Conservation (phyloP, 495 filamentous ascomycete genomes). For the Aspergillus taichungensis region DNA sequence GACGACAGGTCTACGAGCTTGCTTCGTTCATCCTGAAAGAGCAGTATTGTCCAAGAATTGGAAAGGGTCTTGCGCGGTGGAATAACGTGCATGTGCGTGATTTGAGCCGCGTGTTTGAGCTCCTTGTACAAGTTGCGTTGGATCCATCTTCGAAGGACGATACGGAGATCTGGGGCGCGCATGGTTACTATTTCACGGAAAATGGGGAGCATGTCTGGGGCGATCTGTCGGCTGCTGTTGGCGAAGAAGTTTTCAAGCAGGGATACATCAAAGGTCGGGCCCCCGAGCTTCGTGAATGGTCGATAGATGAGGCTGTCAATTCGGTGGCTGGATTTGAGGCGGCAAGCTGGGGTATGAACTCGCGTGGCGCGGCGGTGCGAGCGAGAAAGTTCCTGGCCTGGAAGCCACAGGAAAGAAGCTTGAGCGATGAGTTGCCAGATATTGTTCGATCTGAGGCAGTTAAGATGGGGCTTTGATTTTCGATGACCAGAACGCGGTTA, state of each 20-base stretch:
- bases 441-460: conserved; percentile 23
- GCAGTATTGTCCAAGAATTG: conserved; percentile 51
- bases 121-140: conserved; percentile 53
- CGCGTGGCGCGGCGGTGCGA: conserved; percentile 44
- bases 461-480: neutral
- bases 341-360: conserved; percentile 48
- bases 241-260: conserved; percentile 46
- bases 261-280: conserved; percentile 47
- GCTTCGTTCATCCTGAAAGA: conserved; percentile 43
- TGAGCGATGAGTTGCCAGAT: conserved; percentile 44
- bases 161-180: conserved; percentile 54
- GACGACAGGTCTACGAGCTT: conserved; percentile 52
- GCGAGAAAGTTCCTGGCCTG: conserved; percentile 54
- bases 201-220: conserved; percentile 62
- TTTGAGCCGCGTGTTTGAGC: conserved; percentile 50
- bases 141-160: conserved; percentile 25
- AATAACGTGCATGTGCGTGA: conserved; percentile 62
- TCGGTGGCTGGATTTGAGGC: conserved; percentile 28
- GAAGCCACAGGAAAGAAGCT: conserved; percentile 38
- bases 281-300: conserved; percentile 10
- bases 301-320: conserved; percentile 14
- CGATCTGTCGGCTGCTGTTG: conserved; percentile 48
- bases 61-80: conserved; percentile 52
- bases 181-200: conserved; percentile 65
- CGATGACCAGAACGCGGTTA: too few species aligned